Evolutionary conservation across 1,284 basidiomycete species (phyloP), one percentile per base, ranked within the genome.

Genomic region (Athelia sp.): DNA sequence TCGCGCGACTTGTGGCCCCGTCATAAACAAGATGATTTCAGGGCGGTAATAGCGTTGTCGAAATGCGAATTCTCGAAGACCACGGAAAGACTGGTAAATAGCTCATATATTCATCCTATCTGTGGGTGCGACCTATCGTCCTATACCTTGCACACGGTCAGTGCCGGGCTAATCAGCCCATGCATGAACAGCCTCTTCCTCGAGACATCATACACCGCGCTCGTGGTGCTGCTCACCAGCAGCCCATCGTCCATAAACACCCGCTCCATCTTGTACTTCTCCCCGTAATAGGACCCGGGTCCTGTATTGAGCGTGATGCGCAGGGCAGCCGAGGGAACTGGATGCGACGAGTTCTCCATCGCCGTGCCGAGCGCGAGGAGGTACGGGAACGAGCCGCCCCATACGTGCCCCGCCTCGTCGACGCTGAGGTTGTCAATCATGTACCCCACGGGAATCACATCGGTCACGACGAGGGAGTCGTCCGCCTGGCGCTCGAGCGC

Each of bases 171-270:
- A 50, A 50, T 50, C 66, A 46, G 56, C 81, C 82, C 82, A 54
- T 78, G 74, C 53, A 86, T 57, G 60, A 78, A 85, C n/a, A 87
- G 57, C 29, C 59, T 68, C 15, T 67, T 64, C 45, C 77, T 67
- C 48, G 71, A 54, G 1, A 72, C 60, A 57, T 84, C 81, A 54
- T 82, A 72, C 10, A 68, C 77, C 10, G 65, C 80, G 1, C 74
- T 68, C 1, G 84, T 87, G 32, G 70, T 63, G 13, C 74, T 79
- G n/a, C 74, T 73, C 8, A 73, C 75, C 19, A 82, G 48, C 11
- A 57, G 63, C 6, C 84, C 84, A 54, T 80, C 70, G 59, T 87
- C 81, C 62, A 85, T 82, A 50, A 85, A 82, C n/a, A 75, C 82
- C 73, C 77, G 84, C 48, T 81, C 75, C n/a, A 83, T 59, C 43